These are phyloP conservation scores for Peronosclerospora sorghi DNA, from an alignment of 352 stramenopile genomes.

Conservation along the genomic window DNA sequence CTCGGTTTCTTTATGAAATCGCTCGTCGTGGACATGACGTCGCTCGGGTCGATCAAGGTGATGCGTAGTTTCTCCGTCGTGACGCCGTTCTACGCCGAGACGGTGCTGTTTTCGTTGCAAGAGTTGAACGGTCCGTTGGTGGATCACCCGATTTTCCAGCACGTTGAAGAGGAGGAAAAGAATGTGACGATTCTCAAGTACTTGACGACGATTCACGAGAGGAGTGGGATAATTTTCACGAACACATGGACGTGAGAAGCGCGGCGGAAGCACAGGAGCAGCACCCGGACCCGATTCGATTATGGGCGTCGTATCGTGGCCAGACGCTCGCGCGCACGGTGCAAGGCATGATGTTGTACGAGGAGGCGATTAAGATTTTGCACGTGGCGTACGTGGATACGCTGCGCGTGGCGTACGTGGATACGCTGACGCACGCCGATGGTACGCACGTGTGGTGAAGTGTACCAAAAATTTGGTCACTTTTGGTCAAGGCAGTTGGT, in stretches of 20 bases:
- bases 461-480: no score
- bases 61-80: no score
- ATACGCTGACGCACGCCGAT: slow-evolving; percentile 8
- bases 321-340: no score
- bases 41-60: slow-evolving; percentile 64
- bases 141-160: slow-evolving; percentile 81
- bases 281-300: slow-evolving; percentile 57
- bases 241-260: slow-evolving; percentile 64
- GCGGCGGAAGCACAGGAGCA: slow-evolving; percentile 64
- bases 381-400: slow-evolving; percentile 81
- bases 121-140: no score
- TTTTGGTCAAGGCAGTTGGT: no score
- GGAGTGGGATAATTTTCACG: slow-evolving; percentile 82
- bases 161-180: slow-evolving; percentile 74
- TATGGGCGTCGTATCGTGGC: slow-evolving; percentile 81
- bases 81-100: no score
- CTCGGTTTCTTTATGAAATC: slow-evolving; percentile 88
- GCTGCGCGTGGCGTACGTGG: no score
- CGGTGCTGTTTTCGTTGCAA: no score
- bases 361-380: no score
- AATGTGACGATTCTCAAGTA: slow-evolving; percentile 80
- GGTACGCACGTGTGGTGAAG: slow-evolving; percentile 33
- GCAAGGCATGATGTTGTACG: no score
- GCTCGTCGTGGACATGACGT: slow-evolving; percentile 75
- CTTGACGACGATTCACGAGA: no score